These are phyloP conservation scores for Elsinoe necatrix DNA, from an alignment of 2,329 filamentous ascomycete species.

Conservation along the genomic window DNA sequence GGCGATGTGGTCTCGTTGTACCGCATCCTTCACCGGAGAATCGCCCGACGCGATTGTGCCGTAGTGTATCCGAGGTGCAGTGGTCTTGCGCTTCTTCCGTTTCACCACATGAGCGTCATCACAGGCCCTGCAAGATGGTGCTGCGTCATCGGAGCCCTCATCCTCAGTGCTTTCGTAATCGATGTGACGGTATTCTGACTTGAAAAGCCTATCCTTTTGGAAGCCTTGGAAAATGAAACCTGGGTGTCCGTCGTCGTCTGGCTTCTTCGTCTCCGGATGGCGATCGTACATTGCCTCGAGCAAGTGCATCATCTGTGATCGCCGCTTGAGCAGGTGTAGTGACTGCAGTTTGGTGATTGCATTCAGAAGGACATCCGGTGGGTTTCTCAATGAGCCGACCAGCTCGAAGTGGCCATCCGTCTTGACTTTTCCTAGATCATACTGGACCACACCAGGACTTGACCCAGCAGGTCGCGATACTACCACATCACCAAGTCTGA, in stretches of 20 bases:
- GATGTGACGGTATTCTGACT: neutral
- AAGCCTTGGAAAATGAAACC: neutral
- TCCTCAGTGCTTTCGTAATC: neutral
- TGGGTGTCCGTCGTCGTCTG: neutral
- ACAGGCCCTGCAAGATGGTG: neutral
- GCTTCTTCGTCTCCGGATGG: neutral
- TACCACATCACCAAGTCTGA: constrained; percentile 25
- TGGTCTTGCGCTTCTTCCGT: neutral
- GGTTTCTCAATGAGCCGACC: neutral
- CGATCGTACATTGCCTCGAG: neutral
- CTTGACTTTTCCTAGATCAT: constrained; percentile 21
- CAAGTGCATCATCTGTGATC: neutral
- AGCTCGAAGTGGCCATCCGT: neutral
- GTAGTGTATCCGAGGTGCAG: constrained; percentile 28
- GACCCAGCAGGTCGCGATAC: constrained; percentile 20
- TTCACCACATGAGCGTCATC: neutral
- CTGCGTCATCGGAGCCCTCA: neutral
- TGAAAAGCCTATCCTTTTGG: neutral
- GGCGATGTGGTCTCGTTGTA: constrained; percentile 13
- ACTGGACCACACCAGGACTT: constrained; percentile 23
- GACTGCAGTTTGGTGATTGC: neutral
- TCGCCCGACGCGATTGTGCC: constrained; percentile 35
- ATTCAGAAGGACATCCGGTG: neutral
- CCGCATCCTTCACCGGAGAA: constrained; percentile 17
- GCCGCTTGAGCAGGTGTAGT: neutral